phyloP scores from a whole-genome alignment of 2,329 filamentous ascomycete genomes.

The Diaporthe citri region DNA sequence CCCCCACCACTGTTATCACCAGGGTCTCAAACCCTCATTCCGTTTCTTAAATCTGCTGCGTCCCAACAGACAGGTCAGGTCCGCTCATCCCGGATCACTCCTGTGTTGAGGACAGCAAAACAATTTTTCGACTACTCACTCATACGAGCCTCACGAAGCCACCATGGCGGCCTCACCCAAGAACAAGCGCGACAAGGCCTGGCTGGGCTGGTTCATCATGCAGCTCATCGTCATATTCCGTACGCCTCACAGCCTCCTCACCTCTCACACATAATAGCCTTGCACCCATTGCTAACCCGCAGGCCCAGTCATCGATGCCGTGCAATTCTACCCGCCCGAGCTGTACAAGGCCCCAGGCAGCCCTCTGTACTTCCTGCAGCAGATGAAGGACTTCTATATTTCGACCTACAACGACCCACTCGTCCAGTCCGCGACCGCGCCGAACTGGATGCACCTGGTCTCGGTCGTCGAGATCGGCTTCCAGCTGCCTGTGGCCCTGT shows the following conservation, averaged over 20 bases:
- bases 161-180: constrained; percentile 35
- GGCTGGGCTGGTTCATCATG: constrained; percentile 50
- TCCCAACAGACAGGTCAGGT: neutral
- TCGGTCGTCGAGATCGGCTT: constrained; percentile 63
- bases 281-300: neutral
- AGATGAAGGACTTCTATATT: constrained; percentile 62
- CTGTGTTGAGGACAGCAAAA: neutral
- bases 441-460: constrained; percentile 65
- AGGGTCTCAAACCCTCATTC: constrained; percentile 13
- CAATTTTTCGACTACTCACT: neutral
- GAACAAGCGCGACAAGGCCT: constrained; percentile 46
- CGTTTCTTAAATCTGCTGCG: neutral
- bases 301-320: constrained; percentile 63
- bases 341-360: constrained; percentile 57
- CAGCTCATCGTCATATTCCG: constrained; percentile 49
- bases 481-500: constrained; percentile 64
- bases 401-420: constrained; percentile 65
- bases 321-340: constrained; percentile 63
- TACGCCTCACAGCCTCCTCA: constrained; percentile 40
- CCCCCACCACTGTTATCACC: neutral
- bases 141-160: neutral
- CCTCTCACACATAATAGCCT: neutral
- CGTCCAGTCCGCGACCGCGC: constrained; percentile 50
- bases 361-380: constrained; percentile 62
- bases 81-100: neutral